Evolutionary conservation across 2,329 filamentous ascomycete species (phyloP), one percentile per base, ranked within the genome.

Genomic region (Gremmenia infestans): DNA sequence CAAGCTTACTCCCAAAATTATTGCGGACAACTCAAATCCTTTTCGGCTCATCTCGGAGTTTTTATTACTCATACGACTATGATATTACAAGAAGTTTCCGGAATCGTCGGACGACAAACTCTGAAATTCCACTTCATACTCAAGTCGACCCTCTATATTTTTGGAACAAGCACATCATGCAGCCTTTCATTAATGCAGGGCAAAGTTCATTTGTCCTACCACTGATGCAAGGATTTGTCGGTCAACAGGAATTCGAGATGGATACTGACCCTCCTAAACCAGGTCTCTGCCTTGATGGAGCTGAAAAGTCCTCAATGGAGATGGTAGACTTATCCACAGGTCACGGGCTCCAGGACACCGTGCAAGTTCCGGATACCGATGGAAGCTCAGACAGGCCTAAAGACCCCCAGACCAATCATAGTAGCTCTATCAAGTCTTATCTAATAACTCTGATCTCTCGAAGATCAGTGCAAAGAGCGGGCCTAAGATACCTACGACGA

Each of bases 41-140:
- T 58, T 93, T 97, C 68, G 86, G 88, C 1, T 81, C 85, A 4
- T 91, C 88, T 0, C 81, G 81, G 60, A 97, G 90, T 70, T 97
- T 97, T 72, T 97, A 88, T 76, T 99, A 93, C 71, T 92, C 92
- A 0, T 97, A 99, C 70, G 94, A 99, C 62, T 81, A 93, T 69
- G 92, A 99, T 69, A 82, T 99, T 50, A 97, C 94, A 0, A 82
- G 87, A 54, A 85, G 81, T 60, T 66, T 84, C 54, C 72, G 73
- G 2, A 76, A 69, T 54, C 68, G 66, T 3, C 70, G 71, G 52
- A 69, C 71, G 39, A 72, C 76, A 64, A 70, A 72, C 46, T 72
- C 74, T 14, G 78, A 79, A 47, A 63, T 82, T 4, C 86, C 91
- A 5, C 75, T 96, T 4, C 81, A 90, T 70, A 82, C 82, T 60